These are phyloP conservation scores for Metschnikowia noctiluminum DNA, from an alignment of 805 yeast genomes.

Conservation along the genomic window DNA sequence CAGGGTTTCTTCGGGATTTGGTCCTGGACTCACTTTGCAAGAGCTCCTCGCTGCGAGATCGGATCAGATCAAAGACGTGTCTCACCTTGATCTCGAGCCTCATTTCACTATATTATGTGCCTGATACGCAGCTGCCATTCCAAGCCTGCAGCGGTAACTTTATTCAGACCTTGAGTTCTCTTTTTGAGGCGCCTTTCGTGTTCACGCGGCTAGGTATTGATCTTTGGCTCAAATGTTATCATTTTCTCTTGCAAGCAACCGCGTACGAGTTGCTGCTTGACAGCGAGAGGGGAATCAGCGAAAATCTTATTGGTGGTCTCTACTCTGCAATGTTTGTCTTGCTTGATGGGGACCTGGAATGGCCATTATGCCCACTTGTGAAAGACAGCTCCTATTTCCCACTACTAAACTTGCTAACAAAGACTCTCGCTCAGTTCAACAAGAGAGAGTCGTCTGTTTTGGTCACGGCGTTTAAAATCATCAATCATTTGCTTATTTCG, in stretches of 20 bases:
- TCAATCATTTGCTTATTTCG: conserved; percentile 44
- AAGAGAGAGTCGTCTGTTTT: conserved; percentile 24
- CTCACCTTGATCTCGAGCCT: conserved; percentile 18
- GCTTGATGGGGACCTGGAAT: conserved; percentile 21
- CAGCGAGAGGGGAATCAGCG: conserved; percentile 10
- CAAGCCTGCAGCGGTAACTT: conserved; percentile 27
- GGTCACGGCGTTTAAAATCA: conserved; percentile 33
- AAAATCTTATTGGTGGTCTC: conserved; percentile 22
- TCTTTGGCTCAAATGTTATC: conserved; percentile 26
- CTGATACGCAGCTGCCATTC: conserved; percentile 11
- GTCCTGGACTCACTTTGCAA: conserved; percentile 15
- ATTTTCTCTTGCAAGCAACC: conserved; percentile 23
- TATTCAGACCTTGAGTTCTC: conserved; percentile 18
- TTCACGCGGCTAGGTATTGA: conserved; percentile 29
- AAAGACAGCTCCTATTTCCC: conserved; percentile 18
- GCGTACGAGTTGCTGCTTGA: conserved; percentile 10
- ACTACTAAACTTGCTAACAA: conserved; percentile 18
- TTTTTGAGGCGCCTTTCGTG: conserved; percentile 25
- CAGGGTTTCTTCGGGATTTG: conserved; percentile 29
- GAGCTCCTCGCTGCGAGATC: conserved; percentile 7
- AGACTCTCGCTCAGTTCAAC: conserved; percentile 16
- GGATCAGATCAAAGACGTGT: conserved; percentile 24
- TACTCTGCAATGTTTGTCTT: conserved; percentile 19
- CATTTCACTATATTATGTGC: conserved; percentile 18
- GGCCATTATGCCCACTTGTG: conserved; percentile 18